These are phyloP conservation scores for Raphanus raphanistrum DNA, from an alignment of 345 rosid species.

Conservation along the genomic window DNA sequence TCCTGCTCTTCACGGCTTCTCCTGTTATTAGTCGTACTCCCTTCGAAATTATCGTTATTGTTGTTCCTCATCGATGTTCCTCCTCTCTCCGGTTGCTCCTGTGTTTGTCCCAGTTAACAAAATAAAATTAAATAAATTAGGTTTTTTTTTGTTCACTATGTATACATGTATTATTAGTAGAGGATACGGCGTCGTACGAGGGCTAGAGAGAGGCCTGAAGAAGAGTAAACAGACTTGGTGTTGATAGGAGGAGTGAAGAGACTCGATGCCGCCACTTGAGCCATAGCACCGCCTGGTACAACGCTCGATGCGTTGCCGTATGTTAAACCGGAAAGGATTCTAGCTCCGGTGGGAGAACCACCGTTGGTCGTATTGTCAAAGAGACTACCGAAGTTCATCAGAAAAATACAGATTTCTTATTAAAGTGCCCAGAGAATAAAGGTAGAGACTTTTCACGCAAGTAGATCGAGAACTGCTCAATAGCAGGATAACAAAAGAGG, in stretches of 20 bases:
- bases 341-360: slow-evolving; percentile 36
- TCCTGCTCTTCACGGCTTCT: slow-evolving; percentile 65
- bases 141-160: not conserved
- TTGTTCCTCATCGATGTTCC: slow-evolving; percentile 34
- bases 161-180: not conserved
- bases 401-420: slow-evolving; percentile 1
- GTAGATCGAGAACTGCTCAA: slow-evolving; percentile 12
- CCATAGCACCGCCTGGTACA: slow-evolving; percentile 44
- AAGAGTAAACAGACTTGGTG: slow-evolving; percentile 42
- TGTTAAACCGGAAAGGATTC: slow-evolving; percentile 39
- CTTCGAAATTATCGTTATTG: slow-evolving; percentile 44
- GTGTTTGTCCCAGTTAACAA: not conserved
- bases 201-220: slow-evolving; percentile 50
- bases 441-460: slow-evolving; percentile 5
- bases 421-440: not conserved
- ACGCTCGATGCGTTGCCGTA: slow-evolving; percentile 25
- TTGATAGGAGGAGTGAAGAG: slow-evolving; percentile 38
- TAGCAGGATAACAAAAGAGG: not conserved
- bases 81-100: slow-evolving; percentile 51
- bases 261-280: slow-evolving; percentile 33
- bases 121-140: not conserved
- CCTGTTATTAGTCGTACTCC: slow-evolving; percentile 30
- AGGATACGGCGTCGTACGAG: slow-evolving; percentile 35
- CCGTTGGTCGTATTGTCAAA: slow-evolving; percentile 24
- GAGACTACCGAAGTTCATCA: slow-evolving; percentile 50